These are phyloP conservation scores for Lachancea dasiensis DNA, from an alignment of 805 yeast genomes.

Conservation along the genomic window DNA sequence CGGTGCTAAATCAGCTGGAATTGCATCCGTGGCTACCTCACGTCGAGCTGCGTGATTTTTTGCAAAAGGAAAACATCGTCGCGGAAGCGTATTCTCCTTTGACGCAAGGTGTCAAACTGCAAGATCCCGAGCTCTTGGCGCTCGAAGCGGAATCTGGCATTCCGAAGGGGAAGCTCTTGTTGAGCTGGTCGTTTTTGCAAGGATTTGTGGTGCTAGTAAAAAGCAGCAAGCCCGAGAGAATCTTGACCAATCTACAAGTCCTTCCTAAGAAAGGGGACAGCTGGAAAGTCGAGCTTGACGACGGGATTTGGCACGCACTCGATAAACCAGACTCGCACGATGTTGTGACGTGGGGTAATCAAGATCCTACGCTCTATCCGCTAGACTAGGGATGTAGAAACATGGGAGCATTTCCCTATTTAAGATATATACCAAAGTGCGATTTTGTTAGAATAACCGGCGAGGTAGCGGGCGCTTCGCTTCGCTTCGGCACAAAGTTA, in stretches of 20 bases:
- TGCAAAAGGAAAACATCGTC: constrained; percentile 46
- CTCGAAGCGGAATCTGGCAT: constrained; percentile 46
- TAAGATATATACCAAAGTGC: no score
- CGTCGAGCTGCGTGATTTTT: constrained; percentile 54
- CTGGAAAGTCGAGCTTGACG: constrained; percentile 34
- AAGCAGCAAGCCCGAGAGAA: constrained; percentile 47
- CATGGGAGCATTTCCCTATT: no score
- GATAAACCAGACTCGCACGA: constrained; percentile 54
- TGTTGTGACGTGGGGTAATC: constrained; percentile 8
- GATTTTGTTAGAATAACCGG: no score
- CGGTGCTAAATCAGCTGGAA: constrained; percentile 78
- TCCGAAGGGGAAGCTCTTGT: constrained; percentile 54
- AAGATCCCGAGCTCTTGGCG: constrained; percentile 45
- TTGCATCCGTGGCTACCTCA: constrained; percentile 79
- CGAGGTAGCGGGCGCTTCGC: no score
- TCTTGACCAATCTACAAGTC: constrained; percentile 47
- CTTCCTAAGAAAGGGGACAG: constrained; percentile 10
- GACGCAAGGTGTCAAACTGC: constrained; percentile 51
- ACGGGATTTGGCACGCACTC: constrained; percentile 36
- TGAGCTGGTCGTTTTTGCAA: constrained; percentile 68
- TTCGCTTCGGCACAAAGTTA: no score
- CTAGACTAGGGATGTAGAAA: no score
- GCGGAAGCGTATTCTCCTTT: constrained; percentile 80
- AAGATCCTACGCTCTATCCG: constrained; percentile 5
- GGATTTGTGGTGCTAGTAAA: constrained; percentile 70